Evolutionary conservation across 2,329 filamentous ascomycete genomes (phyloP).

Genomic region (Claviceps africana): DNA sequence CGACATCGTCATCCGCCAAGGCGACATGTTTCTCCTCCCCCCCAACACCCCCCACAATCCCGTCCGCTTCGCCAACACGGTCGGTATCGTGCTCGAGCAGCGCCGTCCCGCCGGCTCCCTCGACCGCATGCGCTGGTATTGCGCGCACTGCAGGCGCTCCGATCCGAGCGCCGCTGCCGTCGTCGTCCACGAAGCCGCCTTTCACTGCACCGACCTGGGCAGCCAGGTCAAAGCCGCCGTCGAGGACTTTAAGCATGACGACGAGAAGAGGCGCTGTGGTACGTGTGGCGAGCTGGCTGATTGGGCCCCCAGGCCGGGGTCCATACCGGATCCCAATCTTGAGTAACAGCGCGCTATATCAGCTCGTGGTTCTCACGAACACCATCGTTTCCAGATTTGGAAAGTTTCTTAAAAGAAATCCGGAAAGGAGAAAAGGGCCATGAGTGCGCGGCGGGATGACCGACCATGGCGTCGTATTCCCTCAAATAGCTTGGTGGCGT

Average conservation of each 20-base stretch:
- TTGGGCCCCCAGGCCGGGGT: constrained; percentile 47
- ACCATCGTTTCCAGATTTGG: no score
- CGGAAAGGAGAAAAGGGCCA: no score
- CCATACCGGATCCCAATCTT: constrained; percentile 46
- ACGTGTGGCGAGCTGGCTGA: constrained; percentile 66
- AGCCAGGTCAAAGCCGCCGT: constrained; percentile 92
- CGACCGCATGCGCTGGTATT: constrained; percentile 88
- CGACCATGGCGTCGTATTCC: no score
- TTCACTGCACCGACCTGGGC: constrained; percentile 80
- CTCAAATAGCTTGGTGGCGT: no score
- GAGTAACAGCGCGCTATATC: no score
- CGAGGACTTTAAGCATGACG: constrained; percentile 57
- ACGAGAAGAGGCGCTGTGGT: constrained; percentile 58
- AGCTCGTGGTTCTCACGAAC: no score
- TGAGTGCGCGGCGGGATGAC: no score
- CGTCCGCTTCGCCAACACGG: constrained; percentile 80
- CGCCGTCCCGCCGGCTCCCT: constrained; percentile 53
- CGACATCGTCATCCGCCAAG: constrained; percentile 82
- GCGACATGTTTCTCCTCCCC: constrained; percentile 85
- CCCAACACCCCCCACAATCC: constrained; percentile 95
- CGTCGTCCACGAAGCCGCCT: constrained; percentile 72
- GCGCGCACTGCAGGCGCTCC: constrained; percentile 41
- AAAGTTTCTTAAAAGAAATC: no score
- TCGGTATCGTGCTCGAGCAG: constrained; percentile 90
- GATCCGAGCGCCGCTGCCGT: constrained; percentile 15